Conservation (phyloP, 805 yeast species). For the Barnettozyma siamensis region DNA sequence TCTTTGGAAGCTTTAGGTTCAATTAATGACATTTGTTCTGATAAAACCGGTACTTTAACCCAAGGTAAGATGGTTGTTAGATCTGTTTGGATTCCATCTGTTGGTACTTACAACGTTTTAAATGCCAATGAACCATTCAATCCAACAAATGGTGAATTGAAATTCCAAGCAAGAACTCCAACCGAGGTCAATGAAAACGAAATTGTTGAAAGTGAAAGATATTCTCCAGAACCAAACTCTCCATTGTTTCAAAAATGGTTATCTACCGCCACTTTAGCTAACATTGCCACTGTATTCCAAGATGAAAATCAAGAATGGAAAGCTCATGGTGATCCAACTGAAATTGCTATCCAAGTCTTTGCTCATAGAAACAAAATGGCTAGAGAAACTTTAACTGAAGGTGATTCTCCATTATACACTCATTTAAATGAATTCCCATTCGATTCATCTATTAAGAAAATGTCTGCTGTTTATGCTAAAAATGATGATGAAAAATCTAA, state of each 20-base stretch:
- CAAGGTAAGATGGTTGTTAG: constrained; percentile 76
- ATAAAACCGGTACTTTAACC: constrained; percentile 78
- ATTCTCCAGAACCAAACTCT: constrained; percentile 1
- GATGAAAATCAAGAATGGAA: constrained; percentile 51
- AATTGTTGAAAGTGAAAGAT: constrained; percentile 11
- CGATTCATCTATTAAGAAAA: constrained; percentile 67
- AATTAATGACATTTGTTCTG: constrained; percentile 74
- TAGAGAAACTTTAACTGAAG: constrained; percentile 39
- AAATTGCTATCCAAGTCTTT: constrained; percentile 80
- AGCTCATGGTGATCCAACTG: constrained; percentile 88
- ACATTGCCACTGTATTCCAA: constrained; percentile 62
- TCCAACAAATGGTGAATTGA: constrained; percentile 50
- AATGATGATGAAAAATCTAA: constrained; percentile 25
- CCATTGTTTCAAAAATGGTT: constrained; percentile 41
- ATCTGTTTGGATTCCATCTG: constrained; percentile 60
- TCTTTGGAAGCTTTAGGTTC: constrained; percentile 77
- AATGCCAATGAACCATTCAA: constrained; percentile 56
- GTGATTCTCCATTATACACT: constrained; percentile 19
- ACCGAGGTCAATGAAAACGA: constrained; percentile 18
- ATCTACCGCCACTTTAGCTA: constrained; percentile 67
- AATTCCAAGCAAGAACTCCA: constrained; percentile 19
- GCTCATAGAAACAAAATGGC: constrained; percentile 50
- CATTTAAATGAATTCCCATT: constrained; percentile 66
- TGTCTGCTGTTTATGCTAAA: constrained; percentile 54
- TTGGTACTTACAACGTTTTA: constrained; percentile 51